Conservation (phyloP, 2,329 filamentous ascomycete genomes). For the Cyphellophora europaea region DNA sequence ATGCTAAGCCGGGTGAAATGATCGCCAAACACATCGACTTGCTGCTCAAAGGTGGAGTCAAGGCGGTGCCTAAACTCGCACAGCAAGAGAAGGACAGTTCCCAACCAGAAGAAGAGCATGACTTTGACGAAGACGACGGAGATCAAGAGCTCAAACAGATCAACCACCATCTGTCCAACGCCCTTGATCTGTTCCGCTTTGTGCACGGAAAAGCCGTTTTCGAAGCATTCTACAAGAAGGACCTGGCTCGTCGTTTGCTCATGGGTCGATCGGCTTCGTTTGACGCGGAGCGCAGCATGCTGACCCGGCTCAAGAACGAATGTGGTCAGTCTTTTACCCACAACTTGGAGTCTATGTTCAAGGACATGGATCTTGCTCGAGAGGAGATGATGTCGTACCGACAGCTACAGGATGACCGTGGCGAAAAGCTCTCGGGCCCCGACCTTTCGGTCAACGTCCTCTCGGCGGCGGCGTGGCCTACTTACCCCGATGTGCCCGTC, state of each 20-base stretch:
- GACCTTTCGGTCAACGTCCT: constrained; percentile 82
- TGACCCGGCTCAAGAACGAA: constrained; percentile 81
- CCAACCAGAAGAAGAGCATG: constrained; percentile 51
- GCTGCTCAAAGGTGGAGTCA: constrained; percentile 77
- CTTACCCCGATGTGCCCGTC: constrained; percentile 69
- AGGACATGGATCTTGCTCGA: constrained; percentile 85
- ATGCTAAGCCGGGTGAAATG: constrained; percentile 95
- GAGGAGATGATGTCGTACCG: constrained; percentile 93
- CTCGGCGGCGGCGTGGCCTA: constrained; percentile 87
- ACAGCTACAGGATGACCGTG: constrained; percentile 51
- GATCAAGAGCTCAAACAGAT: constrained; percentile 77
- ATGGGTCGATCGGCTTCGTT: constrained; percentile 90
- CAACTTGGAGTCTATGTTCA: constrained; percentile 98
- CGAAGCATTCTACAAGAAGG: constrained; percentile 98
- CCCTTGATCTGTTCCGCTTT: constrained; percentile 89
- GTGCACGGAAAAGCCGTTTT: constrained; percentile 97
- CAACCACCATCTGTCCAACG: constrained; percentile 84
- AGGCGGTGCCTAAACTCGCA: constrained; percentile 64
- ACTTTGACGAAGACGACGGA: constrained; percentile 39
- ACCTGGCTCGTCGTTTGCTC: constrained; percentile 77
- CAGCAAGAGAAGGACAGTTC: constrained; percentile 43
- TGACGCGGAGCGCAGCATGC: constrained; percentile 93
- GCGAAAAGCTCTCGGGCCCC: constrained; percentile 44
- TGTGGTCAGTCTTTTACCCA: constrained; percentile 92
- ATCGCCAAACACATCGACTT: constrained; percentile 94